Base-by-base conservation (phyloP, 768 basidiomycete genomes). In the Pulveroboletus ravenelii region DNA sequence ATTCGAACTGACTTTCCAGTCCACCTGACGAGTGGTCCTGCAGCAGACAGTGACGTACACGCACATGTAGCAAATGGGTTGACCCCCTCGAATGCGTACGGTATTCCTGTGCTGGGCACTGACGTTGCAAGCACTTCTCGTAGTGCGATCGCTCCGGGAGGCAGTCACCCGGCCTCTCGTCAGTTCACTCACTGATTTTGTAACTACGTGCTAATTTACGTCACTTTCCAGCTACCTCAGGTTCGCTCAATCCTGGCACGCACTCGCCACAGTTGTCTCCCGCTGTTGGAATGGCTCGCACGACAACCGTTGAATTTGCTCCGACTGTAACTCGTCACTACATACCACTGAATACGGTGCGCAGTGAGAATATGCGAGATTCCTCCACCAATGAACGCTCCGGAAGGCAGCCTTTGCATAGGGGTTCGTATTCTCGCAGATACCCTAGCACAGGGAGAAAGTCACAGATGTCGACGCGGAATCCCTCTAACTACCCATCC, bases 241-340 rank as follows among this genome's bases (percentile, higher is more conserved):
- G 42, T 44, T n/a, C 35, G 9, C 25, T 41, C n/a, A 47, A 63
- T 38, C 31, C 48, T 2, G n/a, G n/a, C n/a, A n/a, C n/a, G n/a
- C n/a, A n/a, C n/a, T 52, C 23, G 10, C 50, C 46, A 41, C 61
- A 43, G 3, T 34, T 14, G 13, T 18, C 45, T 27, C 31, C 49
- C n/a, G 40, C 32, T 23, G 25, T 38, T 14, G 59, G 42, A 65
- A 66, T 65, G 60, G 74, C 58, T 41, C 72, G 74, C 9, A 75
- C 75, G 9, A 71, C 75, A 32, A 80, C 78, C 0, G 63, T 81
- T 38, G 80, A 82, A 54, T 82, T 82, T 57, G 77, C 77, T 6
- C 68, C 71, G n/a, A 53, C 57, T 14, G 61, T 72, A 14, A 59
- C 50, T 38, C 65, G 58, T 27, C 58, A 61, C 35, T 50, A 57